phyloP scores from a whole-genome alignment of 352 stramenopile species.

The Peronospora belbahrii region DNA sequence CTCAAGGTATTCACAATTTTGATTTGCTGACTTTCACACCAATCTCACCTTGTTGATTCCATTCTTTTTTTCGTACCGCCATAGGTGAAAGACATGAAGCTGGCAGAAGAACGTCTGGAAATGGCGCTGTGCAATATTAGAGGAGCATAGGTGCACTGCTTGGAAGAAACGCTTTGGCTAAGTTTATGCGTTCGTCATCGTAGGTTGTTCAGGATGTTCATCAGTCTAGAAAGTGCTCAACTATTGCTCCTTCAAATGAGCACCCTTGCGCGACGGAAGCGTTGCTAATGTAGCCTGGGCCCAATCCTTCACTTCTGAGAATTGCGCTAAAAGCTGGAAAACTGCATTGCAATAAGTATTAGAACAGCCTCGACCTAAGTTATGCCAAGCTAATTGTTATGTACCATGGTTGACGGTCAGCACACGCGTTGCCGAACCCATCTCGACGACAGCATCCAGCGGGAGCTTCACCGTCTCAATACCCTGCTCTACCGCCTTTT shows the following conservation, averaged over 20 bases:
- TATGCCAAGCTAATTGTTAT: background rate
- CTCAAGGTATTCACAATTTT: conserved; percentile 44
- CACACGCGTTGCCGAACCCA: conserved; percentile 65
- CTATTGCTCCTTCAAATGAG: conserved; percentile 43
- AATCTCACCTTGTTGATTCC: background rate
- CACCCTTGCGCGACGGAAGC: conserved; percentile 62
- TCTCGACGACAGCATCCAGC: conserved; percentile 77
- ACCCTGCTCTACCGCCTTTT: conserved; percentile 86
- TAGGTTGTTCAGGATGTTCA: conserved; percentile 8
- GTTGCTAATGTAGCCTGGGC: conserved; percentile 57
- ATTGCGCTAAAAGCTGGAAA: conserved; percentile 75
- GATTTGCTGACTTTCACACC: background rate
- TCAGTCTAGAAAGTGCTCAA: conserved; percentile 2
- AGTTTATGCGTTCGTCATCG: conserved; percentile 2
- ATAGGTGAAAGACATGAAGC: conserved; percentile 75
- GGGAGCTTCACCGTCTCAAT: conserved; percentile 90
- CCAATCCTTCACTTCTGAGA: conserved; percentile 65
- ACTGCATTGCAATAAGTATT: conserved; percentile 27
- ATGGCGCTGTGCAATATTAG: conserved; percentile 62
- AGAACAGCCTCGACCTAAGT: background rate
- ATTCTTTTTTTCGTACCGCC: background rate
- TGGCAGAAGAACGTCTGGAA: conserved; percentile 69
- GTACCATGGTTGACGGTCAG: conserved; percentile 86
- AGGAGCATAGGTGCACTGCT: conserved; percentile 25
- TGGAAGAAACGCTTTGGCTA: background rate